A percentile compares a stretch with the other conserved stretches of the same genome.
phyloP scores from a whole-genome alignment of 2,329 filamentous ascomycete genomes.

The Camptophora hylomeconis region DNA sequence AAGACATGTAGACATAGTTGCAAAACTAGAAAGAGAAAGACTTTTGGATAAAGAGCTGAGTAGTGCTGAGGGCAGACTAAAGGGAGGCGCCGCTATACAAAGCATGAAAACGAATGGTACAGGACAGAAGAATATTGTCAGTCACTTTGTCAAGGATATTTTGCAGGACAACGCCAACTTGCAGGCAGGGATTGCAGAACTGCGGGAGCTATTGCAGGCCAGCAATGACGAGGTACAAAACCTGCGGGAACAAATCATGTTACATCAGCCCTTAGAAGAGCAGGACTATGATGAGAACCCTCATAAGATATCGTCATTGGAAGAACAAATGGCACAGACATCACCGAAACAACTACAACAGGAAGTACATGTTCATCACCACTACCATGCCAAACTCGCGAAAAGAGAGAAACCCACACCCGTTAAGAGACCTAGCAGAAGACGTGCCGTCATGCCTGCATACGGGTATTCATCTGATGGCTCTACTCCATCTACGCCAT shows the following conservation, averaged over 20 bases:
- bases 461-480: constrained; percentile 10
- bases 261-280: constrained; percentile 55
- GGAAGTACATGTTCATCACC: constrained; percentile 85
- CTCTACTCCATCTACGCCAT: constrained; percentile 22
- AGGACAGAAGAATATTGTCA: constrained; percentile 64
- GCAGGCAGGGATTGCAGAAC: constrained; percentile 79
- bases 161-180: constrained; percentile 89
- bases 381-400: constrained; percentile 56
- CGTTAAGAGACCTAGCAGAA: constrained; percentile 23
- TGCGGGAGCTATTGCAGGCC: constrained; percentile 77
- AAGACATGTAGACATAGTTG: constrained; percentile 66
- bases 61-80: constrained; percentile 65
- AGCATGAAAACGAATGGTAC: constrained; percentile 20
- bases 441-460: constrained; percentile 11
- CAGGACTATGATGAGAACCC: constrained; percentile 8
- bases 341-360: constrained; percentile 40
- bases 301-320: constrained; percentile 41
- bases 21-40: constrained; percentile 71
- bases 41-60: constrained; percentile 71
- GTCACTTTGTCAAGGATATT: constrained; percentile 90
- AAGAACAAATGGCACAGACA: constrained; percentile 54
- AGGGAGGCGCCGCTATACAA: constrained; percentile 55
- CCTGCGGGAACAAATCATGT: constrained; percentile 65
- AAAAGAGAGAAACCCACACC: constrained; percentile 48
- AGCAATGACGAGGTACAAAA: constrained; percentile 91